Conservation (phyloP, 345 rosid species). For the Adansonia digitata region DNA sequence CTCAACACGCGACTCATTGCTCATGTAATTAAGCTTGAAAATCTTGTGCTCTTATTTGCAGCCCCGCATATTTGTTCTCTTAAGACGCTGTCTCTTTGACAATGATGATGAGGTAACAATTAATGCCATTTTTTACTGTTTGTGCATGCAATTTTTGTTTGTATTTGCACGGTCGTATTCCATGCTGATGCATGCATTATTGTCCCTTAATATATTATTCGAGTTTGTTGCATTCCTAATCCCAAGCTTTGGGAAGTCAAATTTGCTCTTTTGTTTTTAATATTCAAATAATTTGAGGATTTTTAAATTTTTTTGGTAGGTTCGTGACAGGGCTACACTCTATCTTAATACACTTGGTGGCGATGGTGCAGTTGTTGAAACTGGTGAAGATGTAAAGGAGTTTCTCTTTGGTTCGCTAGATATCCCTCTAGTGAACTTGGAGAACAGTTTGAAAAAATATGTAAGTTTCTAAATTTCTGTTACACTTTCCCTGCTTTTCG, state of each 20-base stretch:
- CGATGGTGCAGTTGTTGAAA: conserved; percentile 57
- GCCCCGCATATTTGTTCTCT: conserved; percentile 80
- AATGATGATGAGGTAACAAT: conserved; percentile 91
- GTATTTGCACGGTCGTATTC: background rate
- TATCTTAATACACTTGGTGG: conserved; percentile 75
- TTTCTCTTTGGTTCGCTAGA: conserved; percentile 84
- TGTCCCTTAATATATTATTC: background rate
- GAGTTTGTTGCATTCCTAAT: background rate
- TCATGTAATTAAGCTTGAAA: background rate
- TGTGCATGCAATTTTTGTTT: background rate
- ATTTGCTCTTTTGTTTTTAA: background rate
- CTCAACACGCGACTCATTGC: background rate
- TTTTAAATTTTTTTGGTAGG: conserved; percentile 37
- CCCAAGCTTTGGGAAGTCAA: background rate
- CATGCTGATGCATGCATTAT: background rate
- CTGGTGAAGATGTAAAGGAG: conserved; percentile 52
- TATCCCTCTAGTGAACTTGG: conserved; percentile 79
- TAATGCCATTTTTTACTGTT: background rate
- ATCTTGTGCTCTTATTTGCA: conserved; percentile 28
- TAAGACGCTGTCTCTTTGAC: conserved; percentile 90
- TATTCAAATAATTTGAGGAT: background rate
- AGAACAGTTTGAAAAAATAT: conserved; percentile 83
- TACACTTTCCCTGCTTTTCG: conserved; percentile 12
- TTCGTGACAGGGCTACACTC: conserved; percentile 96
- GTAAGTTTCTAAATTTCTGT: conserved; percentile 39